These are phyloP conservation scores for Taxawa tesnikishii DNA, from an alignment of 2,329 filamentous ascomycete species.

Conservation along the genomic window DNA sequence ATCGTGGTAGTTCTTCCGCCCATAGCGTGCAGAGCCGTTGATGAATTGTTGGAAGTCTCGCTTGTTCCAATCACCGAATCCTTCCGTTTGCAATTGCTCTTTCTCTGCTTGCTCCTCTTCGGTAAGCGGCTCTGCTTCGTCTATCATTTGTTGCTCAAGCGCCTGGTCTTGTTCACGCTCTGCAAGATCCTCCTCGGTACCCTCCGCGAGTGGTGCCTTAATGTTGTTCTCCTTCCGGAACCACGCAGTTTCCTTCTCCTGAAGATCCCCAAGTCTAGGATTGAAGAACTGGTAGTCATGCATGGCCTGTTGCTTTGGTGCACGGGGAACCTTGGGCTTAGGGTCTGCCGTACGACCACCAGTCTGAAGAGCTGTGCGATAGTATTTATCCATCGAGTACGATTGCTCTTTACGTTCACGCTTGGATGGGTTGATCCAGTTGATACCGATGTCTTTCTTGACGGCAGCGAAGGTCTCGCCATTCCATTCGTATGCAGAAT, in stretches of 20 bases:
- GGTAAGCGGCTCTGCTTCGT: slow-evolving; percentile 75
- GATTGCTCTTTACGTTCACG: slow-evolving; percentile 96
- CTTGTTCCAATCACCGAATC: slow-evolving; percentile 91
- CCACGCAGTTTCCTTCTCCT: slow-evolving; percentile 91
- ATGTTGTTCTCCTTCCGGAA: slow-evolving; percentile 95
- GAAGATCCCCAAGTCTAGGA: slow-evolving; percentile 66
- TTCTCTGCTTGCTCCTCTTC: slow-evolving; percentile 87
- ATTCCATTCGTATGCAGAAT: slow-evolving; percentile 98
- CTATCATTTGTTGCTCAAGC: slow-evolving; percentile 82
- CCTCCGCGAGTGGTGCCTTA: slow-evolving; percentile 81
- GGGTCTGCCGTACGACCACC: slow-evolving; percentile 67
- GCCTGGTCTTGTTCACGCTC: slow-evolving; percentile 81
- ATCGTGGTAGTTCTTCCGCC: slow-evolving; percentile 69
- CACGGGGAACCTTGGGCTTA: slow-evolving; percentile 90
- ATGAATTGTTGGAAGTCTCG: slow-evolving; percentile 97
- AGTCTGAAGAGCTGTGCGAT: slow-evolving; percentile 78
- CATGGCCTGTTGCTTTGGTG: slow-evolving; percentile 81
- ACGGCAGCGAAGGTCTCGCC: slow-evolving; percentile 86
- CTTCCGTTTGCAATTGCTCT: slow-evolving; percentile 64
- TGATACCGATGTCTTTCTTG: slow-evolving; percentile 75
- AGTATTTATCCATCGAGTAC: slow-evolving; percentile 98
- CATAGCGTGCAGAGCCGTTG: slow-evolving; percentile 88
- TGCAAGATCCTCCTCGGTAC: slow-evolving; percentile 73
- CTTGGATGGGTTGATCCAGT: slow-evolving; percentile 97
- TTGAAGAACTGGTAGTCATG: slow-evolving; percentile 99